These are phyloP conservation scores for Chaetomium strumarium DNA, from an alignment of 2,329 filamentous ascomycete genomes.

Conservation along the genomic window DNA sequence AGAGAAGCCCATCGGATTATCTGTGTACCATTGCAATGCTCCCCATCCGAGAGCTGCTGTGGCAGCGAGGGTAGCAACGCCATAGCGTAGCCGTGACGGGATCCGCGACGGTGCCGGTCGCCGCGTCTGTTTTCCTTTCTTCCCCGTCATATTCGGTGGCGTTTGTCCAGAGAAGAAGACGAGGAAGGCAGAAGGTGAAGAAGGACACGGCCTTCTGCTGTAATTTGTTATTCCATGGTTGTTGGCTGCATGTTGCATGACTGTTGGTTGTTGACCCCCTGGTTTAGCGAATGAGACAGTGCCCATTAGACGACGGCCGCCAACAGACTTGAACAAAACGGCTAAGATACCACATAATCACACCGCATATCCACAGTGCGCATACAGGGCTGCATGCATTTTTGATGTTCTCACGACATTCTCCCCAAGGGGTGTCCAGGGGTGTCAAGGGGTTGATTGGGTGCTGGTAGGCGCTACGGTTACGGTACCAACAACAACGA, in stretches of 20 bases:
- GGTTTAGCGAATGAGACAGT: no score
- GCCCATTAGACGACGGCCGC: no score
- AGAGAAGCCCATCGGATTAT: slow-evolving; percentile 1
- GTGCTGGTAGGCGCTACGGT: no score
- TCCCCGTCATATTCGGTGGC: background rate
- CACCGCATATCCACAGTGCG: no score
- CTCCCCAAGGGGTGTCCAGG: no score
- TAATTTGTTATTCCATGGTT: background rate
- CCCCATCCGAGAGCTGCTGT: background rate
- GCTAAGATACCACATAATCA: no score
- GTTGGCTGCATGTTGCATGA: background rate
- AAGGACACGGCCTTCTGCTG: background rate
- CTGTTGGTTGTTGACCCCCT: no score
- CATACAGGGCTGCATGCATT: no score
- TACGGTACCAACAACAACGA: background rate
- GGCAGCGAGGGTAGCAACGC: background rate
- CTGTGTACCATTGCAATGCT: background rate
- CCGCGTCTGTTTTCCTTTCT: background rate
- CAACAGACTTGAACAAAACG: no score
- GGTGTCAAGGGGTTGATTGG: no score
- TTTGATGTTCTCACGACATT: no score
- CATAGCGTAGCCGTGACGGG: background rate
- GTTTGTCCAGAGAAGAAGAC: background rate
- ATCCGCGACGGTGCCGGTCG: background rate
- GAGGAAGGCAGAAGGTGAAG: no score